phyloP scores from a whole-genome alignment of 441 rosid genomes.

The Pelargonium citronellum region DNA sequence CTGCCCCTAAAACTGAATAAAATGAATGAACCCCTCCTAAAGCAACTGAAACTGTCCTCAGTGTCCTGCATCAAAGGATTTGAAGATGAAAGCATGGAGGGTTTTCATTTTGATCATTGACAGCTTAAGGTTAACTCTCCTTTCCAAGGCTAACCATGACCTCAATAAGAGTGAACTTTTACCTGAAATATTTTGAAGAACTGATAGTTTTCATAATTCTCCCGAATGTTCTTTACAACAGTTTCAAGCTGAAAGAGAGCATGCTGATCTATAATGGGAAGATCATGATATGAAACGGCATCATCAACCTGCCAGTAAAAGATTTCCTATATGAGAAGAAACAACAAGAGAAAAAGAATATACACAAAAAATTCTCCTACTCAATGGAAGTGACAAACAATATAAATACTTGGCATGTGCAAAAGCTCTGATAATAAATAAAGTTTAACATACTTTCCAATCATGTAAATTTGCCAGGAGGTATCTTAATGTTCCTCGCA shows the following conservation, averaged over 20 bases:
- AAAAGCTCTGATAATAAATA: slow-evolving; percentile 4
- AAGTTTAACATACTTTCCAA: slow-evolving; percentile 62
- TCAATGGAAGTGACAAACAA: not conserved
- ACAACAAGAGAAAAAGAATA: not conserved
- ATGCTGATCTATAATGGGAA: slow-evolving; percentile 84
- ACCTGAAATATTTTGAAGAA: slow-evolving; percentile 97
- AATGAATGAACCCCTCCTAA: not conserved
- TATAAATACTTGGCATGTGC: slow-evolving; percentile 10
- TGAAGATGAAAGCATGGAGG: not conserved
- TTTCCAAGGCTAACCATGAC: not conserved
- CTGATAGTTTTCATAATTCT: slow-evolving; percentile 77
- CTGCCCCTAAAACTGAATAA: not conserved
- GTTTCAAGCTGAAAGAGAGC: slow-evolving; percentile 86
- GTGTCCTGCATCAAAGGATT: not conserved
- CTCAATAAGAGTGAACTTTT: slow-evolving; percentile 1
- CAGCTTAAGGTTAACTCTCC: not conserved
- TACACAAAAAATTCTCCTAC: not conserved
- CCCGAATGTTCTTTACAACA: slow-evolving; percentile 60
- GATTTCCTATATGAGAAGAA: not conserved
- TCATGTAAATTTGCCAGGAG: slow-evolving; percentile 95
- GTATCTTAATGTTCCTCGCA: slow-evolving; percentile 88
- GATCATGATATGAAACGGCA: slow-evolving; percentile 63
- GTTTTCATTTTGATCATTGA: not conserved
- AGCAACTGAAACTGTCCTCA: too few relatives aligned
- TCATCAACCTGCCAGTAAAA: slow-evolving; percentile 56